Percentiles rank a stretch among this genome's conserved stretches.
phyloP scores from a whole-genome alignment of 768 basidiomycete species.

The Termitomyces eurrhizus region DNA sequence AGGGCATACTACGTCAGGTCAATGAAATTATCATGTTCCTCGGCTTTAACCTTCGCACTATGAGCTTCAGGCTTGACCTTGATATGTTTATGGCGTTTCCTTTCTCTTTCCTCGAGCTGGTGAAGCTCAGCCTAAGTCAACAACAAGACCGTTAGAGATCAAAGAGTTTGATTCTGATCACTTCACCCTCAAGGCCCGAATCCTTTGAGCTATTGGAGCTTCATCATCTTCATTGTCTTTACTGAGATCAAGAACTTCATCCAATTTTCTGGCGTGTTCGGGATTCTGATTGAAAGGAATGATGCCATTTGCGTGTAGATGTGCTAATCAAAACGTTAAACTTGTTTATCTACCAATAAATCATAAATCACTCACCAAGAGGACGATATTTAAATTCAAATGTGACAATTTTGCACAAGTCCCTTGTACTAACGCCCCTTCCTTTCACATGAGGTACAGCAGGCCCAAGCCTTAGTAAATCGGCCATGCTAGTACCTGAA shows the following conservation, averaged over 20 bases:
- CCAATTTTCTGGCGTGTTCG: background rate
- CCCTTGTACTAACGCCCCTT: fast-evolving
- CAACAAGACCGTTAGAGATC: background rate
- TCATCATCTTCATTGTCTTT: background rate
- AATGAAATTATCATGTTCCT: background rate
- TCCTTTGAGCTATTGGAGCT: background rate
- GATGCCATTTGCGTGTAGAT: conserved; percentile 16
- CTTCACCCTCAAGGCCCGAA: background rate
- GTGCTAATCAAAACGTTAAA: background rate
- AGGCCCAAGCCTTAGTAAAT: background rate
- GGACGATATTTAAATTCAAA: conserved; percentile 18
- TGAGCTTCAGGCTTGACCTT: background rate
- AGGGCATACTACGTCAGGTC: background rate
- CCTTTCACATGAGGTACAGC: background rate
- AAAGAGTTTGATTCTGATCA: background rate
- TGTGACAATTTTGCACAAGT: background rate
- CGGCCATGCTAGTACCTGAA: background rate
- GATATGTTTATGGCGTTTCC: background rate
- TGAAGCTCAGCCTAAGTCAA: background rate
- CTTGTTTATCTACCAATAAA: background rate
- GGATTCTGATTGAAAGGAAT: conserved; percentile 1
- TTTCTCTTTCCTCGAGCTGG: background rate
- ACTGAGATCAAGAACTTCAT: conserved; percentile 2
- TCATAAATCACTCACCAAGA: conserved; percentile 7
- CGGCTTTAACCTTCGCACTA: background rate